Evolutionary conservation across 2,329 filamentous ascomycete species (phyloP), one percentile per base, ranked within the genome.

Genomic region (Colletotrichum sp.): DNA sequence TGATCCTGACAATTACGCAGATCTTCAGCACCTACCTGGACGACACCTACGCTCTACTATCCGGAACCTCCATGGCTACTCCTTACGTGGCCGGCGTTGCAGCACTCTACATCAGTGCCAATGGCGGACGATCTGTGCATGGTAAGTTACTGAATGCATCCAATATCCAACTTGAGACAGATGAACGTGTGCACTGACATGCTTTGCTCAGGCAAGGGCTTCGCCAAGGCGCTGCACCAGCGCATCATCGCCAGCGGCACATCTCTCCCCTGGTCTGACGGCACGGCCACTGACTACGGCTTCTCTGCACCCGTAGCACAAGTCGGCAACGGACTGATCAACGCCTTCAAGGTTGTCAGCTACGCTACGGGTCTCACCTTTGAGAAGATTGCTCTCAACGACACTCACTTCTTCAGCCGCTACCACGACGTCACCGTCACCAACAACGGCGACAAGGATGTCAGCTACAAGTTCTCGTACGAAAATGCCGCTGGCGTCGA

Each of bases 1-100:
- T 28, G 55, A 8, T 48, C 0, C 9, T 48, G 32, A 64, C 6
- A 16, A 21, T 0, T 16, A 2, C 9, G 2, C 7, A 77, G 67
- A 80, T 81, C 60, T 82, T 87, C 58, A 86, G 85, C 16, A 88
- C 87, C 6, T 89, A 84, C 65, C 84, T 85, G 4, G 79, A 68
- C 21, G 58, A 84, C 26, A 79, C 77, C 3, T 82, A 82, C 57
- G 83, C 83, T 10, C 82, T 89, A 4, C 81, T 87, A 16, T 86
- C 83, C 57, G 88, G 88, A 58, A 90, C 88, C 1, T 88, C 86
- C 3, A 89, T 89, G 88, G 86, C 87, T 5, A 84, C 84, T 28
- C 87, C 87, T 1, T 87, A 87, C 68, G 82, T 87, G 7, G 87
- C 87, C 24, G 87, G 86, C 32, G 81, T 85, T 60, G 83, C 84